Evolutionary conservation across 2,329 filamentous ascomycete species (phyloP), one percentile per base, ranked within the genome.

Genomic region (Nemania sp.): DNA sequence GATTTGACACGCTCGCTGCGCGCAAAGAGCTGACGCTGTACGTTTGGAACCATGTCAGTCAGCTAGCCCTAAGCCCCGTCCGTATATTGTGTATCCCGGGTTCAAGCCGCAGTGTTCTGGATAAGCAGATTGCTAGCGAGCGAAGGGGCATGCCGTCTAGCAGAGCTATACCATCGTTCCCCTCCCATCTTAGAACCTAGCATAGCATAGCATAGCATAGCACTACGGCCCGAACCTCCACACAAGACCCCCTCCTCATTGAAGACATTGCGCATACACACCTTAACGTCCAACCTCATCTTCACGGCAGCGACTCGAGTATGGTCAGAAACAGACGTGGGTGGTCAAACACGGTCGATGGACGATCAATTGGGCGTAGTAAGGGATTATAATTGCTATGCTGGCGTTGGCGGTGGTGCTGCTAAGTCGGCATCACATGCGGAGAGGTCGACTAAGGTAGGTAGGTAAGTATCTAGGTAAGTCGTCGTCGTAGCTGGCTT

Each of bases 1-100:
- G 92, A 77, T 85, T 98, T 98, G 74, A 98, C 95, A 84, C 95
- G 92, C 88, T 98, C 93, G 78, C 93, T 97, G 82, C 94, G 89
- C 82, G 93, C 92, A 84, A 93, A 93, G 76, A 93, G 88, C 83
- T 93, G 92, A 82, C 90, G 90, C 91, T 93, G 80, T 78, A 81
- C 15, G 20, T 62, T 24, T 20, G 35, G 51, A 53, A 43, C 24
- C 61, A 62, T 59, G 47, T 73, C 66, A 73, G 69, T 18, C 13
- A 73, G 67, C 29, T 32, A 32, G 5, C 69, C 65, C 51, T 22
- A 24, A 10, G 29, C 13, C 11, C 5, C 18, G 20, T 60, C 51
- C 8, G 13, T 15, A 10, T 53, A 53, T 53, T 20, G 24, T 53
- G 5, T 15, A 2, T 29, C 29, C 49, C 3, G 13, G 26, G 24